Percentiles rank a stretch among this genome's conserved stretches.
These are phyloP conservation scores for Camelina neglecta DNA, from an alignment of 345 rosid species.

Conservation along the genomic window DNA sequence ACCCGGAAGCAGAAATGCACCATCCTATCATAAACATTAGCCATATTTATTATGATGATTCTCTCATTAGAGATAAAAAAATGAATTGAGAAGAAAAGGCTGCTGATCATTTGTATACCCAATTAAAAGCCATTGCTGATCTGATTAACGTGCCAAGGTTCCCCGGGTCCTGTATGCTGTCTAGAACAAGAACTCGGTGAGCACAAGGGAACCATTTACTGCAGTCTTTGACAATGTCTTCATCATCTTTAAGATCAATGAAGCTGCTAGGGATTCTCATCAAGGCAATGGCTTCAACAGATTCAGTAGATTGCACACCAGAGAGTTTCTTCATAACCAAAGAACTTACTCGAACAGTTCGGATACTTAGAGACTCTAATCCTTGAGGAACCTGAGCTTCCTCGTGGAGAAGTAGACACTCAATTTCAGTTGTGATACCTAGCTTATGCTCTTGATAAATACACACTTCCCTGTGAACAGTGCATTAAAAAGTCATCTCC, in stretches of 20 bases:
- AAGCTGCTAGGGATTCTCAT: conserved; percentile 76
- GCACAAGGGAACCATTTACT: conserved; percentile 66
- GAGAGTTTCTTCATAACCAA: conserved; percentile 83
- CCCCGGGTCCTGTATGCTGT: conserved; percentile 94
- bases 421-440: conserved; percentile 50
- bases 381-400: conserved; percentile 59
- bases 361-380: conserved; percentile 46
- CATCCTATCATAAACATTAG: conserved; percentile 55
- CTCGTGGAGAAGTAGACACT: conserved; percentile 71
- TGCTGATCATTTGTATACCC: conserved; percentile 57
- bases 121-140: conserved; percentile 86
- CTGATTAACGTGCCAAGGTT: conserved; percentile 90
- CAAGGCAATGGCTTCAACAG: conserved; percentile 77
- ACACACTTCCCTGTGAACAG: conserved; percentile 67
- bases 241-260: conserved; percentile 47
- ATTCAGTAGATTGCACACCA: conserved; percentile 76
- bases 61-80: neutral
- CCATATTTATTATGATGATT: neutral
- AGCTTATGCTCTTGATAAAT: conserved; percentile 51
- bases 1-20: conserved; percentile 94
- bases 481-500: conserved; percentile 22
- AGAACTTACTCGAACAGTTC: conserved; percentile 58
- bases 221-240: conserved; percentile 41
- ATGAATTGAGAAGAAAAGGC: conserved; percentile 8
- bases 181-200: conserved; percentile 81